Conservation (phyloP, 2,329 filamentous ascomycete genomes). For the Pseudogymnoascus sp. region DNA sequence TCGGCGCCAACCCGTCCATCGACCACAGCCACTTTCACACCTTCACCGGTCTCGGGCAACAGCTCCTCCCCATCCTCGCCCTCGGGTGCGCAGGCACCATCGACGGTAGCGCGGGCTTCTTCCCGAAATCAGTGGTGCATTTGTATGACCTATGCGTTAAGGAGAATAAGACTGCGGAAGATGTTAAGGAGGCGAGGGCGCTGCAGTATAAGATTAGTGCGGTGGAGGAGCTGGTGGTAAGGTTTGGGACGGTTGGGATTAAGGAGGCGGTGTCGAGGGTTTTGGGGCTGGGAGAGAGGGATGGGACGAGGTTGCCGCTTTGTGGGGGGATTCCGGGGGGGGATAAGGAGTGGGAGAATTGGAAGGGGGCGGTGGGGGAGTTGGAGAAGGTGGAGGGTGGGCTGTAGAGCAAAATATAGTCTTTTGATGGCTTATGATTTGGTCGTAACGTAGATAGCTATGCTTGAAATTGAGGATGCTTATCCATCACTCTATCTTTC, state of each 20-base stretch:
- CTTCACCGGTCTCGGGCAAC: conserved; percentile 58
- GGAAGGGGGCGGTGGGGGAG: conserved; percentile 33
- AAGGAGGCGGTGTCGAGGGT: conserved; percentile 54
- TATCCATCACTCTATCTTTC: too few species aligned
- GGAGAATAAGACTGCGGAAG: conserved; percentile 33
- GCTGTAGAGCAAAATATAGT: background rate
- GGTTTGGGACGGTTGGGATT: conserved; percentile 54
- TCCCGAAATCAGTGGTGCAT: conserved; percentile 51
- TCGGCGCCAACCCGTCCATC: conserved; percentile 51
- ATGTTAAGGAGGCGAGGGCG: conserved; percentile 41
- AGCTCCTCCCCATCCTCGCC: conserved; percentile 52
- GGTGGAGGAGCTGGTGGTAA: conserved; percentile 54
- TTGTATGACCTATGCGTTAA: conserved; percentile 43
- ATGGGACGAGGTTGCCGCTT: conserved; percentile 52
- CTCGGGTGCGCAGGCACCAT: conserved; percentile 59
- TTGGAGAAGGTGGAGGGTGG: conserved; percentile 25
- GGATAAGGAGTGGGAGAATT: conserved; percentile 38
- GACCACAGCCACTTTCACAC: conserved; percentile 51
- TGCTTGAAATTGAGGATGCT: background rate
- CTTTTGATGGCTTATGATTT: background rate
- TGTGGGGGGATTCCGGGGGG: conserved; percentile 47
- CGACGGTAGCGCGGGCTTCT: conserved; percentile 57
- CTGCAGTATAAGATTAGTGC: conserved; percentile 54
- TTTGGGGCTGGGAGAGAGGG: conserved; percentile 49
- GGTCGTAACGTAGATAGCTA: background rate